Base-by-base conservation (phyloP, 257 asterid genomes). In the Capsicum baccatum region DNA sequence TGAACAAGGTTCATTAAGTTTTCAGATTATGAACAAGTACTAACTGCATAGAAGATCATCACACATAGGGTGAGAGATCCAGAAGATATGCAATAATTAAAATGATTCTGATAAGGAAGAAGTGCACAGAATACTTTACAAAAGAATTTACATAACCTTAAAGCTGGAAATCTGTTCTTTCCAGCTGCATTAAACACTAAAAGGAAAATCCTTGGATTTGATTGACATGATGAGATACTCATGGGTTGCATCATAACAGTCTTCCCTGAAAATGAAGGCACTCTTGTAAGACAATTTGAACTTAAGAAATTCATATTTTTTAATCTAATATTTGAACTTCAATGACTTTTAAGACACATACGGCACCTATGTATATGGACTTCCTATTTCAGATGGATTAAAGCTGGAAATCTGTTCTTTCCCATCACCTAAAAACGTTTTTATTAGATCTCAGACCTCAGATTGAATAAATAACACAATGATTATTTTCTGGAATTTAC, bases 151-250 rank as follows among this genome's bases (percentile, higher is more conserved):
- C 4, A 74, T 19, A n/a, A n/a, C n/a, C n/a, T n/a, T n/a, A n/a
- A n/a, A n/a, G n/a, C n/a, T n/a, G n/a, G n/a, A n/a, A n/a, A n/a
- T n/a, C n/a, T n/a, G n/a, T n/a, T n/a, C n/a, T n/a, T n/a, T n/a
- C n/a, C n/a, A n/a, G n/a, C n/a, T n/a, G 21, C 81, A 64, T 19
- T 19, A 60, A 60, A 60, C 37, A 73, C 60, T 73, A 19, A 16
- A 12, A 47, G 39, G 80, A n/a, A 44, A 71, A 71, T 47, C 80
- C 58, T 71, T 47, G 80, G 35, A 71, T 71, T 71, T 71, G 80
- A 71, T n/a, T 71, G 57, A 5, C 58, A 71, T n/a, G 60, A 74
- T 12, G 13, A 74, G 56, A 21, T 8, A 13, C 44, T 11, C 44
- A 50, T 21, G 80, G 19, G 12, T 48, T 74, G 62, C 80, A 50